Base-by-base conservation (phyloP, 2,329 filamentous ascomycete genomes). In the Penicillium sp. region DNA sequence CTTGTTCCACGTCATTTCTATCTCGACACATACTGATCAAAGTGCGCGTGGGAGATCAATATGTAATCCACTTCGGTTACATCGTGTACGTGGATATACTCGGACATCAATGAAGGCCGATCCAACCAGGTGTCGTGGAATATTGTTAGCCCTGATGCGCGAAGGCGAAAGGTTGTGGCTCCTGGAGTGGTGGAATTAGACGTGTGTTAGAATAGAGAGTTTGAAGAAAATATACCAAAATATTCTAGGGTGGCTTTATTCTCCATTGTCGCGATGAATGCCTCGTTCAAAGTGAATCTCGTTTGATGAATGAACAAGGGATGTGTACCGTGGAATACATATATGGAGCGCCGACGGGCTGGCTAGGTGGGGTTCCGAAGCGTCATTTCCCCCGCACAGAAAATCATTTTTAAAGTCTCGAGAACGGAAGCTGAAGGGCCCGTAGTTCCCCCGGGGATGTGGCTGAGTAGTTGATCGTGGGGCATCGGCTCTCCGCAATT, bases 211-310 rank as follows among this genome's bases (percentile, higher is more conserved):
- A 2, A n/a, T 3, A n/a, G 4, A 3, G 16, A n/a, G 8, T n/a
- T n/a, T 37, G 14, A 37, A 9, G 1, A 1, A 3, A 3, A 3
- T n/a, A 3, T 19, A 37, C 35, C 35, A 37, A 37, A 37, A 7
- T 37, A 37, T 37, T 37, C 35, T n/a, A 37, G 35, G 10, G 35
- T 37, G 0, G 35, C 35, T n/a, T 37, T 37, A 5, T 10, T 37
- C 3, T 37, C 35, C 35, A 37, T 37, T 37, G 16, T 84, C 70
- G 23, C 84, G 78, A 0, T 83, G 83, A 19, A 87, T 79, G 19
- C 79, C 73, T 72, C 83, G 85, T 61, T 16, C 33, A 2, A n/a
- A n/a, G 3, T n/a, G 33, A 37, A 37, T 8, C 7, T 0, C 9
- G 14, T 16, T 8, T n/a, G 33, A 37, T 37, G 14, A 37, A 37